Evolutionary conservation across 345 rosid species (phyloP), one percentile per base, ranked within the genome.

Genomic region (Pistacia integerrima): DNA sequence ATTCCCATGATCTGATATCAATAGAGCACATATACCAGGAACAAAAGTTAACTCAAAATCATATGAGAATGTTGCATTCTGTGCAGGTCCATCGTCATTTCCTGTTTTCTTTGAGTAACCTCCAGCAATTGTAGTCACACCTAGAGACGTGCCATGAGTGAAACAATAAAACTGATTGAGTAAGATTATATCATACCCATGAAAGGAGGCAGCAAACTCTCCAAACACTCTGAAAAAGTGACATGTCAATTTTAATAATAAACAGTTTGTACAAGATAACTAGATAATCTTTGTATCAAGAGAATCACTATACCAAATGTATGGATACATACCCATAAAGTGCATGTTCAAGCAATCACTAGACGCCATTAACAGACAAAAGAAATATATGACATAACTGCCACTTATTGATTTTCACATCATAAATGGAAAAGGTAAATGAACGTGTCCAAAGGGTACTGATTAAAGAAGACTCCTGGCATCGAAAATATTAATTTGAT

Each of bases 71-170:
- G 93, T 81, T 22, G 97, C 97, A 74, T 88, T 89, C 74, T 88
- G 89, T 5, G 88, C 92, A 2, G 94, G 94, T 61, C 94, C 94
- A 72, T 92, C 93, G 58, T 77, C 69, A 7, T 48, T 79, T 48
- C 97, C 94, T 11, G 4, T 0, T 38, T 49, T 77, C 56, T 73
- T 63, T 16, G 89, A 80, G 71, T 20, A 60, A 30, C 91, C 93
- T 55, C 92, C 93, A 75, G 90, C 92, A 51, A 92, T 89, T 7
- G 97, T 90, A 20, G 77, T 88, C 72, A 88, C 91, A 70, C 91
- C 92, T 90, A 76, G 70, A 67, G 55, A 67, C 54, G 18, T 2
- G 25, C 8, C 67, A 59, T 18, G 6, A 72, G 57, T 64, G 17
- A 60, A 60, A 60, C 36, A 44, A 44, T 38, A 72, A 28, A 60